Conservation (phyloP, 768 basidiomycete genomes). For the Postia placenta region DNA sequence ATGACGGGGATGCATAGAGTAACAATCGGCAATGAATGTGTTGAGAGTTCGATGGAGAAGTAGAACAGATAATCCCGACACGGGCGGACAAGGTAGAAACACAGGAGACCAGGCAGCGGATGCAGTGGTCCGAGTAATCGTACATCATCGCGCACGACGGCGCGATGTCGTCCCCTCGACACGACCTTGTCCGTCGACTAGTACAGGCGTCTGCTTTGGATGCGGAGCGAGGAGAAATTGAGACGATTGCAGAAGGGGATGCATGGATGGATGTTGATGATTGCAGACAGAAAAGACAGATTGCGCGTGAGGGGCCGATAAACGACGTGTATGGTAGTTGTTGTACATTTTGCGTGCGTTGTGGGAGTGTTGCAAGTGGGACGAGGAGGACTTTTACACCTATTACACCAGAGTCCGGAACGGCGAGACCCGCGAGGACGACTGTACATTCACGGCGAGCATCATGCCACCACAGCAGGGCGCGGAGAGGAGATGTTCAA, state of each 20-base stretch:
- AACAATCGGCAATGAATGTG: slow-evolving; percentile 39
- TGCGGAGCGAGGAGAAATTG: slow-evolving; percentile 20
- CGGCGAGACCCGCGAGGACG: slow-evolving; percentile 9
- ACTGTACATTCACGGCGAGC: not conserved
- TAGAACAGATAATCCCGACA: slow-evolving; percentile 21
- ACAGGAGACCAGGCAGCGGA: slow-evolving; percentile 14
- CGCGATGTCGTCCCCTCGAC: slow-evolving; percentile 13
- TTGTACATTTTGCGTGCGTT: slow-evolving; percentile 72
- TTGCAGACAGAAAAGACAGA: slow-evolving; percentile 32
- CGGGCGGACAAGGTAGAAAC: slow-evolving; percentile 17
- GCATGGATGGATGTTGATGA: no score
- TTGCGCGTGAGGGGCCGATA: slow-evolving; percentile 47
- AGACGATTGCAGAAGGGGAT: slow-evolving; percentile 30
- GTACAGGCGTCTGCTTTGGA: slow-evolving; percentile 15
- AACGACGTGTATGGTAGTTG: slow-evolving; percentile 56
- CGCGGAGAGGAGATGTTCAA: slow-evolving; percentile 67
- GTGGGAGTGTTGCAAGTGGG: slow-evolving; percentile 28
- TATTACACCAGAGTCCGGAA: slow-evolving; percentile 31
- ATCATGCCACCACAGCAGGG: slow-evolving; percentile 48
- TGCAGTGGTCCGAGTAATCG: slow-evolving; percentile 19
- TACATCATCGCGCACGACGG: slow-evolving; percentile 19
- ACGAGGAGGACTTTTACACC: slow-evolving; percentile 38
- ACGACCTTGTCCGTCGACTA: slow-evolving; percentile 18
- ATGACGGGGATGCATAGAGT: slow-evolving; percentile 30
- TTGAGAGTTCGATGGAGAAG: slow-evolving; percentile 32